Evolutionary conservation across 1,139 yeast genomes (phyloP).

Genomic region (Saccharomyces hybrid): DNA sequence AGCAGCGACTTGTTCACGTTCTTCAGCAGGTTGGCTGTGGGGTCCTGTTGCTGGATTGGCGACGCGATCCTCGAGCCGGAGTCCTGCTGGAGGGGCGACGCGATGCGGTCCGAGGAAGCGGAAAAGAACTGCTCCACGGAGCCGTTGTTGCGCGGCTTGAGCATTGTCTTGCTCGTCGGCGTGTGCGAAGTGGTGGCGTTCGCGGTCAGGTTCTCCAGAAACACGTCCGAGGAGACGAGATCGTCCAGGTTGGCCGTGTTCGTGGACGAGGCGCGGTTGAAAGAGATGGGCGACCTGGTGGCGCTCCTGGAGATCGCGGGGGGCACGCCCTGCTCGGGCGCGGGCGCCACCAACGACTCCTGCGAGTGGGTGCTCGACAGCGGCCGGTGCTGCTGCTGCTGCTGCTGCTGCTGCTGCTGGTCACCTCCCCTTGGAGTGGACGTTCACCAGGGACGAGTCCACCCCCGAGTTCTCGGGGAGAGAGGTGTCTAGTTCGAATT

Average conservation of each 20-base stretch:
- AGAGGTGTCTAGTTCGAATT: conserved; percentile 27
- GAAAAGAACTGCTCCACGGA: conserved; percentile 28
- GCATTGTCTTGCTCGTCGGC: conserved; percentile 2
- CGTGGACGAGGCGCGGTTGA: conserved; percentile 7
- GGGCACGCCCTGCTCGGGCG: conserved; percentile 5
- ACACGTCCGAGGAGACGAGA: conserved; percentile 25
- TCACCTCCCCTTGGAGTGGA: conserved; percentile 9
- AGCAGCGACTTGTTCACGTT: conserved; percentile 20
- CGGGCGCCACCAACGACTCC: conserved; percentile 11
- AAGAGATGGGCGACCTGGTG: not conserved
- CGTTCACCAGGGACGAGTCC: conserved; percentile 22
- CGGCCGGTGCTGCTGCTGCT: conserved; percentile 2
- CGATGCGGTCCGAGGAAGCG: conserved; percentile 8
- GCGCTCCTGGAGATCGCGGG: conserved; percentile 5
- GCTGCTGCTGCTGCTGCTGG: conserved; percentile 7
- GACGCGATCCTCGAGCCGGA: conserved; percentile 2
- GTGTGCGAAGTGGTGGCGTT: conserved; percentile 22
- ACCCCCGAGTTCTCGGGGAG: conserved; percentile 20
- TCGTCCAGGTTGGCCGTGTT: conserved; percentile 8
- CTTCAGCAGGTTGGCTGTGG: conserved; percentile 21
- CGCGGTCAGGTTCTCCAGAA: conserved; percentile 30
- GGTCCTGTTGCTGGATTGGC: conserved; percentile 10
- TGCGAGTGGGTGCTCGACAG: conserved; percentile 8
- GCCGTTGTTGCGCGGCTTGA: conserved; percentile 6
- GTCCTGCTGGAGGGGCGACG: conserved; percentile 9